Evolutionary conservation across 805 yeast genomes (phyloP).

Genomic region (Metschnikowia reukaufii): DNA sequence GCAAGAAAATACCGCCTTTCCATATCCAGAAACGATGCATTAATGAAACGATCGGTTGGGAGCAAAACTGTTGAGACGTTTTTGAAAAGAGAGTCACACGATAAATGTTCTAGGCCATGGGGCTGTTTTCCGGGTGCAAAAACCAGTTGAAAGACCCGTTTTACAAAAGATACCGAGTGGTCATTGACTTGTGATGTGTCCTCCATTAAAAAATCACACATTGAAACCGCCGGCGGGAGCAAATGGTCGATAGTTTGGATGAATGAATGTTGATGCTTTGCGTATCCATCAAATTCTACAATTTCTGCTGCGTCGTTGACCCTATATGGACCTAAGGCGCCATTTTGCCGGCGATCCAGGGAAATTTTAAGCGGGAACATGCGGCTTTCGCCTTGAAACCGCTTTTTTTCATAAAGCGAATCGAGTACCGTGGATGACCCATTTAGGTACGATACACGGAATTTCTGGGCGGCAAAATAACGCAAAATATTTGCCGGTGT

Average conservation of each 20-base stretch:
- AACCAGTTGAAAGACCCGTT: constrained; percentile 30
- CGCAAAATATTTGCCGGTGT: constrained; percentile 20
- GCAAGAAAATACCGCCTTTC: constrained; percentile 31
- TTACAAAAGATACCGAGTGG: constrained; percentile 26
- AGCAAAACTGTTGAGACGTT: constrained; percentile 31
- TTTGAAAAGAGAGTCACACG: constrained; percentile 31
- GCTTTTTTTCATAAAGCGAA: constrained; percentile 26
- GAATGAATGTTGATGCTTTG: constrained; percentile 62
- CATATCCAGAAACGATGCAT: constrained; percentile 27
- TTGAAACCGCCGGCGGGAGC: constrained; percentile 35
- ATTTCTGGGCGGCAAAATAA: constrained; percentile 34
- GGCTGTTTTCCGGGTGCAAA: constrained; percentile 14
- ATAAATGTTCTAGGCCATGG: constrained; percentile 14
- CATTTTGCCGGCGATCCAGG: constrained; percentile 26
- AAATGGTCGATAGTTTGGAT: constrained; percentile 62
- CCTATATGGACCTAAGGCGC: constrained; percentile 30
- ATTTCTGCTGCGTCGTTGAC: constrained; percentile 49
- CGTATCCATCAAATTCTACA: constrained; percentile 55
- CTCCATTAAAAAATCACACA: constrained; percentile 37
- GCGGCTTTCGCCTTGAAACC: constrained; percentile 1
- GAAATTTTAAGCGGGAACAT: constrained; percentile 19
- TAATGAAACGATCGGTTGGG: constrained; percentile 34
- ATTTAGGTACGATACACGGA: constrained; percentile 33
- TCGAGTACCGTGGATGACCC: constrained; percentile 27
- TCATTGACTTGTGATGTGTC: constrained; percentile 17